Evolutionary conservation across 192 early-diverging fungal genomes (phyloP).

Genomic region (Piromyces finnis): DNA sequence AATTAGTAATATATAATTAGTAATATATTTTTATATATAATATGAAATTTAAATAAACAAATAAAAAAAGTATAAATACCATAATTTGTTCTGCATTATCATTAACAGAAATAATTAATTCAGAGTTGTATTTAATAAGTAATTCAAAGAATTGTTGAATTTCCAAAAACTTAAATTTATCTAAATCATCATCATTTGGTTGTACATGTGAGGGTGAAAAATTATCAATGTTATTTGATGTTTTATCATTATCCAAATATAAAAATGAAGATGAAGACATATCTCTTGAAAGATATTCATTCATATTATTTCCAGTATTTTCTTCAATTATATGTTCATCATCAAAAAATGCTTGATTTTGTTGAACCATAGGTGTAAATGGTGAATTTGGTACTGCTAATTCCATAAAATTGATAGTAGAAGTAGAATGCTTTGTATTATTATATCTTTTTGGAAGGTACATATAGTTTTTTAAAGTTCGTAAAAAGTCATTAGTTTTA

Average conservation of each 20-base stretch:
- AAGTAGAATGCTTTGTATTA: not conserved
- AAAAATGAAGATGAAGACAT: not conserved
- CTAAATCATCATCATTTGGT: not conserved
- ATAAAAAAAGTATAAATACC: not conserved
- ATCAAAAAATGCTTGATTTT: not conserved
- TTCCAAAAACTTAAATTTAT: not conserved
- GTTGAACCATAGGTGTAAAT: not conserved
- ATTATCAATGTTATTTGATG: not conserved
- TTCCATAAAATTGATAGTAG: not conserved
- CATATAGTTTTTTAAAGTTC: not conserved
- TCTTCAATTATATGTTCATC: not conserved
- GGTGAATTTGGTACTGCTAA: not conserved
- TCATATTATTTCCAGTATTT: not conserved
- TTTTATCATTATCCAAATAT: not conserved
- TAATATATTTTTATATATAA: too few species aligned
- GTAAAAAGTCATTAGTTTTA: not conserved
- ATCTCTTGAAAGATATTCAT: not conserved
- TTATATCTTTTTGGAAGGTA: not conserved
- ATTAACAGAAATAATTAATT: not conserved
- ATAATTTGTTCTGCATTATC: not conserved
- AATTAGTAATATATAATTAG: too few species aligned
- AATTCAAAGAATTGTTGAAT: not conserved
- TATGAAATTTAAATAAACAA: too few species aligned
- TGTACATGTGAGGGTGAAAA: not conserved
- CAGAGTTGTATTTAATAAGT: not conserved